These are phyloP conservation scores for Russula abietina DNA, from an alignment of 768 basidiomycete genomes.

Conservation along the genomic window DNA sequence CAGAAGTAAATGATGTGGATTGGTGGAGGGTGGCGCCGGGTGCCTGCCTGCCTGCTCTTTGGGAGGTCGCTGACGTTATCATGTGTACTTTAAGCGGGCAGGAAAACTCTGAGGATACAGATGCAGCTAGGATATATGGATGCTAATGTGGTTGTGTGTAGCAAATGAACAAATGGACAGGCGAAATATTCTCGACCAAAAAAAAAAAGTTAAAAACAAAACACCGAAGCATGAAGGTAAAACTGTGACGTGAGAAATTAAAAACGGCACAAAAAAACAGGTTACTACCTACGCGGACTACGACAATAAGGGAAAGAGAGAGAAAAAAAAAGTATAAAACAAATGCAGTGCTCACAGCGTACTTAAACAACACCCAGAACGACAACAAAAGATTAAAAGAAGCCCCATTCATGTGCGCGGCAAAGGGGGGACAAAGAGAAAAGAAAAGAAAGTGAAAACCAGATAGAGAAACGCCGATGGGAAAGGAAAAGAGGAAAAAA, in stretches of 20 bases:
- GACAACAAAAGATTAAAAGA: neutral
- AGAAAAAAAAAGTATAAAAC: neutral
- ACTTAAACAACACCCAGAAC: slow-evolving; percentile 22
- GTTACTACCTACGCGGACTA: neutral
- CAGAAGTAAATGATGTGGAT: no score
- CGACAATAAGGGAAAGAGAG: neutral
- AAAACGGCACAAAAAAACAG: neutral
- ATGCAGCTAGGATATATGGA: slow-evolving; percentile 27
- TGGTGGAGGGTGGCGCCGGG: no score
- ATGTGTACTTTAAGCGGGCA: neutral
- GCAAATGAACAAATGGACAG: slow-evolving; percentile 13
- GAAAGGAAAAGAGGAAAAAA: neutral
- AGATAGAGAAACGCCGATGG: neutral
- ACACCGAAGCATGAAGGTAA: neutral
- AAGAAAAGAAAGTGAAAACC: neutral
- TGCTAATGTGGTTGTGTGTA: slow-evolving; percentile 23
- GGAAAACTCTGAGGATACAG: slow-evolving; percentile 14
- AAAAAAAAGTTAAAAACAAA: no score
- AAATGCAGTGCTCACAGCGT: slow-evolving; percentile 23
- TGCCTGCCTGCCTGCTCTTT: no score
- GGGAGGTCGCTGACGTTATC: neutral
- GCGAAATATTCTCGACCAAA: neutral
- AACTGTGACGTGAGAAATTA: no score
- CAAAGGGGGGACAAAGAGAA: neutral
- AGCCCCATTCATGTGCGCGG: slow-evolving; percentile 1